A percentile compares a stretch with the other conserved stretches of the same genome.
Evolutionary conservation across 768 basidiomycete genomes (phyloP).

Genomic region (Mycena galericulata): DNA sequence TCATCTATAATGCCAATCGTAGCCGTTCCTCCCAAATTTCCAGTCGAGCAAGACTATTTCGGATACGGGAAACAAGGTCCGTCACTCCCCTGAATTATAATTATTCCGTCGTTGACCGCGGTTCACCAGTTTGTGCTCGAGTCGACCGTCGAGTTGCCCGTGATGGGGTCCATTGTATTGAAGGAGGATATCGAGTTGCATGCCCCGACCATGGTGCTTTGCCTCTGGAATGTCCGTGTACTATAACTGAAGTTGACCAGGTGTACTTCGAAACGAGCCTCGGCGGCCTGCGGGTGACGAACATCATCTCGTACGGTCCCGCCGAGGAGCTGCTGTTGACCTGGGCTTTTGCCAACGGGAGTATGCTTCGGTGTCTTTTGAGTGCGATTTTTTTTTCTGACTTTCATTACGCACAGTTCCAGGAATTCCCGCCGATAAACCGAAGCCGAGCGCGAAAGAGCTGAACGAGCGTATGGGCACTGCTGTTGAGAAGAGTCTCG

Average conservation of each 20-base stretch:
- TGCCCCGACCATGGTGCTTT: constrained; percentile 40
- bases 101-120: not conserved
- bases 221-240: not conserved
- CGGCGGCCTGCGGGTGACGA: not conserved
- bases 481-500: not conserved
- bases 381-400: not conserved
- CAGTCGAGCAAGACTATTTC: not conserved
- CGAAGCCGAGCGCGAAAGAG: constrained; percentile 1
- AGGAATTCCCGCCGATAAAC: no score
- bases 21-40: not conserved
- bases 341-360: constrained; percentile 2
- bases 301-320: constrained; percentile 9
- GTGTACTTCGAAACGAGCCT: not conserved
- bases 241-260: not conserved
- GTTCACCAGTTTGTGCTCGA: not conserved
- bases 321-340: constrained; percentile 3
- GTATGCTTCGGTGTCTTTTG: not conserved
- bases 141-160: not conserved
- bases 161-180: constrained; percentile 28
- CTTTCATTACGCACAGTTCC: not conserved
- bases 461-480: not conserved
- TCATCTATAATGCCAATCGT: not conserved
- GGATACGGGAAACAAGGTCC: not conserved
- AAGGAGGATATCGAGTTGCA: constrained; percentile 39
- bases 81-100: not conserved